A percentile compares a stretch with the other conserved stretches of the same genome.
These are phyloP conservation scores for Geotrichum fermentans DNA, from an alignment of 1,139 yeast genomes.

Conservation along the genomic window DNA sequence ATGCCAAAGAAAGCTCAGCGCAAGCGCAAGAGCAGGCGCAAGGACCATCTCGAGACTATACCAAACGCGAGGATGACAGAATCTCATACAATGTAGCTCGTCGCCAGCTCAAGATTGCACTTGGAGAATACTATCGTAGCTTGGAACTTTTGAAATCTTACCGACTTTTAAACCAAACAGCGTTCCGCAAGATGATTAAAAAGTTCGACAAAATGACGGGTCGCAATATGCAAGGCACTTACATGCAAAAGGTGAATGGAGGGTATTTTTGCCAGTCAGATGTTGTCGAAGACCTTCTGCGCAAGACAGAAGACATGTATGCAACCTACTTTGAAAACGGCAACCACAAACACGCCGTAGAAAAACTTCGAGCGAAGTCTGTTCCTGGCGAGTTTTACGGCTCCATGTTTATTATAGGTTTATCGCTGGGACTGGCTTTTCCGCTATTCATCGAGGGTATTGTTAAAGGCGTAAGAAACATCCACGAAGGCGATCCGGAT, in stretches of 20 bases:
- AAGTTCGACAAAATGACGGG: slow-evolving; percentile 76
- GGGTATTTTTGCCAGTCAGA: slow-evolving; percentile 63
- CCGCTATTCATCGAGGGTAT: slow-evolving; percentile 57
- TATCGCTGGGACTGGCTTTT: slow-evolving; percentile 62
- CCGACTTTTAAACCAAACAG: slow-evolving; percentile 75
- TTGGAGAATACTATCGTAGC: slow-evolving; percentile 74
- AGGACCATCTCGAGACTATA: slow-evolving; percentile 13
- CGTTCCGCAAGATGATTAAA: slow-evolving; percentile 80
- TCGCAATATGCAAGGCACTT: slow-evolving; percentile 47
- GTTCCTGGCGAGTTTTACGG: slow-evolving; percentile 36
- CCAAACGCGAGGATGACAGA: slow-evolving; percentile 21
- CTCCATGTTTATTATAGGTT: slow-evolving; percentile 44
- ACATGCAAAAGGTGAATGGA: slow-evolving; percentile 54
- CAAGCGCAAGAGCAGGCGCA: neutral
- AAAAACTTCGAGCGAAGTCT: slow-evolving; percentile 56
- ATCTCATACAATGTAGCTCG: slow-evolving; percentile 62
- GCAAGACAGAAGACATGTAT: slow-evolving; percentile 62
- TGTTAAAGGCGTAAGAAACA: slow-evolving; percentile 45
- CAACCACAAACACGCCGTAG: slow-evolving; percentile 69
- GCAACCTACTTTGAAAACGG: slow-evolving; percentile 65
- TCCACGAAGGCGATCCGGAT: slow-evolving; percentile 27
- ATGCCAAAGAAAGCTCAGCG: neutral
- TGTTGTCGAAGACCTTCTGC: slow-evolving; percentile 55
- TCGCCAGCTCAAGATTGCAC: slow-evolving; percentile 68
- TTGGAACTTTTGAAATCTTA: slow-evolving; percentile 74